Evolutionary conservation across 495 filamentous ascomycete species (phyloP).

Genomic region (Aspergillus cavernicola): DNA sequence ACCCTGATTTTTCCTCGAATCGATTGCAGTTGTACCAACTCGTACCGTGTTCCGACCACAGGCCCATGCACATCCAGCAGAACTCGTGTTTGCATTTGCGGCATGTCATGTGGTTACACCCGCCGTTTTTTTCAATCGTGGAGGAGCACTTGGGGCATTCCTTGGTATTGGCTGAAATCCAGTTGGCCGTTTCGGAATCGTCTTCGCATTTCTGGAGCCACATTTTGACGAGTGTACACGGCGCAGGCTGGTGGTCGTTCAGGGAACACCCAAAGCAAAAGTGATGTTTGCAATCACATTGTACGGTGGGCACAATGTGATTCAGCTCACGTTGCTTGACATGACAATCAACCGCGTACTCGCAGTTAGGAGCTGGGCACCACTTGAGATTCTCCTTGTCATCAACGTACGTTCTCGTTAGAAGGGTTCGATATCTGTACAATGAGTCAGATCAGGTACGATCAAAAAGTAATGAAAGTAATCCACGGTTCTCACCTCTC

Average conservation of each 20-base stretch:
- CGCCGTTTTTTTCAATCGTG: constrained; percentile 98
- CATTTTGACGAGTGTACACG: constrained; percentile 86
- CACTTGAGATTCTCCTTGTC: constrained; percentile 92
- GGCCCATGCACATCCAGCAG: constrained; percentile 99
- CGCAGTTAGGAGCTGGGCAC: constrained; percentile 95
- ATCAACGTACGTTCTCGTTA: constrained; percentile 93
- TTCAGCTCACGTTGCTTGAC: constrained; percentile 81
- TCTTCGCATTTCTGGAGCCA: constrained; percentile 99
- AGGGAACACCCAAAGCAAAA: constrained; percentile 98
- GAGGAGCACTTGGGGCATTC: constrained; percentile 94
- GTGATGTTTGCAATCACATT: constrained; percentile 73
- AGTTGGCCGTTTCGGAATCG: constrained; percentile 97
- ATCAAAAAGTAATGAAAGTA: not conserved
- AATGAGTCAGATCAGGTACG: constrained; percentile 9
- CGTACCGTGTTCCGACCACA: constrained; percentile 98
- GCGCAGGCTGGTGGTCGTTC: constrained; percentile 88
- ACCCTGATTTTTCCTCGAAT: constrained; percentile 91
- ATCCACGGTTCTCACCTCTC: constrained; percentile 52
- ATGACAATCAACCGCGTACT: constrained; percentile 83
- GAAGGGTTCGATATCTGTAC: constrained; percentile 72
- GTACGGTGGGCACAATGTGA: constrained; percentile 83
- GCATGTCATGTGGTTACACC: constrained; percentile 99
- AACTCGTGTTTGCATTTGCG: constrained; percentile 98
- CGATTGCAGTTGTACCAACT: constrained; percentile 99
- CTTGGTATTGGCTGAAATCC: constrained; percentile 98